Evolutionary conservation across 805 yeast species (phyloP).

Genomic region (Ogataea salicorniae): DNA sequence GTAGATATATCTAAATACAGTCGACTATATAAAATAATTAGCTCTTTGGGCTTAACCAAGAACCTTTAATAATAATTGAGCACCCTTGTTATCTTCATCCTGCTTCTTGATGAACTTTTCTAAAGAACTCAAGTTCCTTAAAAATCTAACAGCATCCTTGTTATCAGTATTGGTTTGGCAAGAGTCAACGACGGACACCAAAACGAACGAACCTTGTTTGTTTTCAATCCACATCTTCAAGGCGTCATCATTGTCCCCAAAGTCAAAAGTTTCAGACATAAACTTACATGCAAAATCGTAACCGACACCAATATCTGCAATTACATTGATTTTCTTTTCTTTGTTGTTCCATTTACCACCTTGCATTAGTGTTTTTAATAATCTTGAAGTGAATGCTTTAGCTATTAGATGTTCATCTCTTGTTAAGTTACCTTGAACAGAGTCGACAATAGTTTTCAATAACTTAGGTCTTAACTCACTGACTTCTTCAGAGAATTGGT

Average conservation of each 20-base stretch:
- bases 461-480: constrained; percentile 37
- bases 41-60: neutral
- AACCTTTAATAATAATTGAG: constrained; percentile 42
- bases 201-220: constrained; percentile 69
- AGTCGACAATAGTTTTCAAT: constrained; percentile 50
- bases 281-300: constrained; percentile 52
- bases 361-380: constrained; percentile 71
- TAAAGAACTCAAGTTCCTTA: constrained; percentile 47
- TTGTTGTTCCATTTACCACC: constrained; percentile 79
- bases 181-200: constrained; percentile 74
- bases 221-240: constrained; percentile 61
- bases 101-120: constrained; percentile 40
- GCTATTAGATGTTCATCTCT: constrained; percentile 65
- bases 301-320: constrained; percentile 46
- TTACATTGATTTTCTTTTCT: constrained; percentile 44
- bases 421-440: constrained; percentile 59
- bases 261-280: constrained; percentile 37
- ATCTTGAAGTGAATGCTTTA: constrained; percentile 69
- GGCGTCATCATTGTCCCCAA: constrained; percentile 46
- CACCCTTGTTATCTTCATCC: constrained; percentile 56
- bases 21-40: too few species aligned
- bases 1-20: too few species aligned
- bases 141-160: constrained; percentile 40
- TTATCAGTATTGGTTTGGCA: constrained; percentile 39
- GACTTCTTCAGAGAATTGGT: constrained; percentile 30